Base-by-base conservation (phyloP, 306 rosid species). In the Prunus padus region DNA sequence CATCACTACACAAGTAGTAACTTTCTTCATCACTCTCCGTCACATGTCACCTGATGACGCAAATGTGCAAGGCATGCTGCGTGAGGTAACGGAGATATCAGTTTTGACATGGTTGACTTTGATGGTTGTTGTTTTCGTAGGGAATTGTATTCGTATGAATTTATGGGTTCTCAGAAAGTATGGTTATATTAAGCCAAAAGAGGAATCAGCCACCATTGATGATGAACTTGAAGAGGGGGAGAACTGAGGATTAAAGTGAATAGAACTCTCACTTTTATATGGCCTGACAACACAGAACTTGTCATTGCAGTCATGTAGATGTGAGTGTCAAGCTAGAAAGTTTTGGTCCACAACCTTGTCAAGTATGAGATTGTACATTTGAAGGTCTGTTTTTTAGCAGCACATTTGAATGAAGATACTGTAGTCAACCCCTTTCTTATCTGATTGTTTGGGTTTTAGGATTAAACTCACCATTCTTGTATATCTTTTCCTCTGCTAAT, bases 161-260 rank as follows among this genome's bases (percentile, higher is more conserved):
- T 26, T 77, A n/a, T 77, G 81, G 81, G 67, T 77, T 49, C 81
- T 77, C 76, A 71, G 81, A 37, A 77, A 77, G 81, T 77, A 70
- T 3, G 81, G 81, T 70, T 77, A 77, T 37, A 22, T 77, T 26
- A 50, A 70, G 56, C 79, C 73, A 23, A 54, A 76, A 55, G 76
- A 77, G 14, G 75, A 4, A 23, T n/a, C 26, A 16, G 26, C 66
- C 47, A 22, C 42, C 72, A 46, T 44, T 12, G 74, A 69, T n/a
- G 75, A 69, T 59, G 81, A 77, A 69, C 74, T 44, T 44, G 75
- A 77, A 8, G 76, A 69, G 31, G 70, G 70, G 60, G n/a, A 45
- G 22, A 69, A 9, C 9, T 8, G 57, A 25, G 19, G 55, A 72
- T 57, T 42, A 22, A 16, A 14, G 65, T 20, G 22, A 56, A 46